Percentiles rank a stretch among this genome's conserved stretches.
These are phyloP conservation scores for Hebeloma cylindrosporum DNA, from an alignment of 768 basidiomycete genomes.

Conservation along the genomic window DNA sequence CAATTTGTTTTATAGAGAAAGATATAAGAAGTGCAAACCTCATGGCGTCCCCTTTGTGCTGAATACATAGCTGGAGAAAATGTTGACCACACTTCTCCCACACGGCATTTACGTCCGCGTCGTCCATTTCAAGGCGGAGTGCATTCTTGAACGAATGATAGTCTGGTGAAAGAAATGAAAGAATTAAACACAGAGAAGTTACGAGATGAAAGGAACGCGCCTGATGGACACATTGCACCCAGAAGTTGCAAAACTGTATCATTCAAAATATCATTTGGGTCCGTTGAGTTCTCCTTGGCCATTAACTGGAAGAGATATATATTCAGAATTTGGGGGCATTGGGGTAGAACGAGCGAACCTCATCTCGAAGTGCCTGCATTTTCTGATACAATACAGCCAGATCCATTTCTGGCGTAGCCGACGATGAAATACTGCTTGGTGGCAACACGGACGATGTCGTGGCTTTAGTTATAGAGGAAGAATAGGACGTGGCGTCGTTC, in stretches of 20 bases:
- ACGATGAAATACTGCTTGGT: neutral
- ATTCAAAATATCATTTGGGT: slow-evolving; percentile 33
- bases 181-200: neutral
- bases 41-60: slow-evolving; percentile 30
- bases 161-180: slow-evolving; percentile 24
- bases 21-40: too few relatives aligned
- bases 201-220: slow-evolving; percentile 23
- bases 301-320: slow-evolving; percentile 27
- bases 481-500: slow-evolving; percentile 1
- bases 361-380: slow-evolving; percentile 26
- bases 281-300: slow-evolving; percentile 20
- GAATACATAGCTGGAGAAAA: slow-evolving; percentile 40
- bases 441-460: neutral
- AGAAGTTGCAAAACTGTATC: slow-evolving; percentile 37
- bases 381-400: slow-evolving; percentile 25
- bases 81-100: slow-evolving; percentile 34
- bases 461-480: neutral
- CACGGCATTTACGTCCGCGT: slow-evolving; percentile 31
- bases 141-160: slow-evolving; percentile 34
- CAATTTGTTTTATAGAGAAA: too few relatives aligned
- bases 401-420: slow-evolving; percentile 15
- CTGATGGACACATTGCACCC: slow-evolving; percentile 41
- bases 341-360: slow-evolving; percentile 14
- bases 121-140: slow-evolving; percentile 40
- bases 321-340: slow-evolving; percentile 6